Evolutionary conservation across 2,329 filamentous ascomycete species (phyloP), one percentile per base, ranked within the genome.

Genomic region (Phoma sp.): DNA sequence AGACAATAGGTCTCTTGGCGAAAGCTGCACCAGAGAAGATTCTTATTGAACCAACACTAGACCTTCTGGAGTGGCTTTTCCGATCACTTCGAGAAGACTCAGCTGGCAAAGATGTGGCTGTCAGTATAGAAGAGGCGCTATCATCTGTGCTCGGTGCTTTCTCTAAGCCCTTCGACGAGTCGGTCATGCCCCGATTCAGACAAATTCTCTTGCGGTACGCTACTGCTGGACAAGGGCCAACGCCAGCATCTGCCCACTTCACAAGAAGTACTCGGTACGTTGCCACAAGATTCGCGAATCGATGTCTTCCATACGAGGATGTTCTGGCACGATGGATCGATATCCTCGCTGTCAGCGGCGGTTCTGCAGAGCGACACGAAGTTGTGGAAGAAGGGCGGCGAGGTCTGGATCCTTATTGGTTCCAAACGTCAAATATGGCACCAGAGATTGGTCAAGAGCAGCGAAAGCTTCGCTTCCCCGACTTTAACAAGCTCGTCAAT

Each of bases 341-440:
- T 71, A 84, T 98, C 14, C 81, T 97, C 42, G 93, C 93, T 7
- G 79, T 95, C 7, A 86, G 85, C 14, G 87, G 87, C 11, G 82
- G 82, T 3, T 74, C 78, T 2, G 83, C 86, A 43, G 89, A 93
- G 69, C 85, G 90, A 38, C 89, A 87, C 56, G 93, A 98, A 69
- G 87, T 98, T 3, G 77, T 91, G 1, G 95, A 99, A 70, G 93
- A 98, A 76, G 95, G 92, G 1, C 87, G 86, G 57, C 93, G 92
- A 73, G 95, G 95, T 0, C 81, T 97, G 4, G 92, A 96, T 74
- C 87, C 88, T 10, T 88, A 89, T 67, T 90, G 87, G 86, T 88
- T 88, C 65, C 77, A 79, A 39, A 83, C 88, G 69, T 74, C 87
- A 11, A 88, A 89, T 20, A 67, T 70, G 25, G 46, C 66, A 15